phyloP scores from a whole-genome alignment of 306 rosid species.

The Glycine latifolia region DNA sequence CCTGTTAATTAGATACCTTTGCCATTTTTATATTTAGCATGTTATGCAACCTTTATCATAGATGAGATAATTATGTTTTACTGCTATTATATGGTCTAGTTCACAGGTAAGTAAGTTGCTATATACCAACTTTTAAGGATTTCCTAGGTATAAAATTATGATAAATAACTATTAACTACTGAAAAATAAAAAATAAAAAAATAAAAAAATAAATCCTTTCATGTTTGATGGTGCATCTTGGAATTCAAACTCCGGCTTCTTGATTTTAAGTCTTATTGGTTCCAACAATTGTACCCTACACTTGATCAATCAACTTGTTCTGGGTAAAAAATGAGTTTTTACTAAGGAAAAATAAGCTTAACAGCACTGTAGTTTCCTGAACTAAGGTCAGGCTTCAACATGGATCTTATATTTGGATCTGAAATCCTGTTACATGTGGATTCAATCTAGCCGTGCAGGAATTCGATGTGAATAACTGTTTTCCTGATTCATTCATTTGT shows the following conservation, averaged over 20 bases:
- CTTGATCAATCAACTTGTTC: neutral
- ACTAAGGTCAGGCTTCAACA: neutral
- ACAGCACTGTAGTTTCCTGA: neutral
- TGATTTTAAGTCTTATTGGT: neutral
- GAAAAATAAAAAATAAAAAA: conserved; percentile 19
- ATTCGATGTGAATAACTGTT: conserved; percentile 6
- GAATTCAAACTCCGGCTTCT: conserved; percentile 10
- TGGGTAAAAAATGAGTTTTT: conserved; percentile 4
- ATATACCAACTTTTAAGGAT: neutral
- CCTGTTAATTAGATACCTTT: neutral
- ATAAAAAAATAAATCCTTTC: neutral
- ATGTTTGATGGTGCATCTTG: neutral
- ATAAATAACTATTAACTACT: neutral
- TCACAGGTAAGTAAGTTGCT: conserved; percentile 12
- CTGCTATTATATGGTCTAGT: conserved; percentile 10
- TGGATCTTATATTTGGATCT: conserved; percentile 18
- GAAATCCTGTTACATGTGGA: neutral
- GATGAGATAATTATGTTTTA: neutral
- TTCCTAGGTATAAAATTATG: neutral
- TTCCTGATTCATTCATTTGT: conserved; percentile 23
- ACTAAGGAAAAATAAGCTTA: conserved; percentile 18
- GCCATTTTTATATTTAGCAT: neutral
- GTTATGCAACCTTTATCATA: conserved; percentile 2
- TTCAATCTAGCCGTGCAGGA: conserved; percentile 22
- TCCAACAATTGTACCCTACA: neutral